These are phyloP conservation scores for Coemansia sp. DNA, from an alignment of 192 early-diverging fungal species.

Conservation along the genomic window DNA sequence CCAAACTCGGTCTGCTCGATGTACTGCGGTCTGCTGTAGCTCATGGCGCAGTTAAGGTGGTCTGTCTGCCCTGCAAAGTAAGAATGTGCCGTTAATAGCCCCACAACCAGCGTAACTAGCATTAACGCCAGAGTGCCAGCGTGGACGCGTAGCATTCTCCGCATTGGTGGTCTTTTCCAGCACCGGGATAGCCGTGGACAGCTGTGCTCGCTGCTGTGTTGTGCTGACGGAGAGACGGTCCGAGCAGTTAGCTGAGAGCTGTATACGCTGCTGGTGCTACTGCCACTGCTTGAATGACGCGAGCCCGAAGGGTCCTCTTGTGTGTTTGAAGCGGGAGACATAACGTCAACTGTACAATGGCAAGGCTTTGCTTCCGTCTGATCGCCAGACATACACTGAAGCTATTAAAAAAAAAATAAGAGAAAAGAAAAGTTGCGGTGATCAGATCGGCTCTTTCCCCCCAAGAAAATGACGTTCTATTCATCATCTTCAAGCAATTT, in stretches of 20 bases:
- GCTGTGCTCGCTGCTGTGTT: neutral
- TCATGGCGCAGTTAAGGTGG: slow-evolving; percentile 52
- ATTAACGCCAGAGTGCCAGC: slow-evolving; percentile 15
- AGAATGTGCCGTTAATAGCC: slow-evolving; percentile 54
- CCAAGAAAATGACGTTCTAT: slow-evolving; percentile 5
- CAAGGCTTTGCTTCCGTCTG: slow-evolving; percentile 3
- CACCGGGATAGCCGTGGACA: no score
- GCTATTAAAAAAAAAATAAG: neutral
- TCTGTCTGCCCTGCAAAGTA: slow-evolving; percentile 67
- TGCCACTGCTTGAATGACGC: neutral
- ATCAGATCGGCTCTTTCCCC: no score
- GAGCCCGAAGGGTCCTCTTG: neutral
- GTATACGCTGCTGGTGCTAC: slow-evolving; percentile 14
- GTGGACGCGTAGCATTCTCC: neutral
- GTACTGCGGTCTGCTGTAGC: slow-evolving; percentile 58
- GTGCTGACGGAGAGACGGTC: neutral
- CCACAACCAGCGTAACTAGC: slow-evolving; percentile 13
- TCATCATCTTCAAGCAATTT: slow-evolving; percentile 42
- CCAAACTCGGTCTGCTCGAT: slow-evolving; percentile 44
- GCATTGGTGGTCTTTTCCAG: no score
- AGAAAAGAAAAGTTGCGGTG: neutral
- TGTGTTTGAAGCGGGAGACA: slow-evolving; percentile 9
- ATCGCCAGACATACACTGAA: slow-evolving; percentile 27
- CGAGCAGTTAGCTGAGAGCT: slow-evolving; percentile 7
- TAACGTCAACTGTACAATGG: slow-evolving; percentile 44